Base-by-base conservation (phyloP, 345 rosid species). In the Hibiscus tridactylites region DNA sequence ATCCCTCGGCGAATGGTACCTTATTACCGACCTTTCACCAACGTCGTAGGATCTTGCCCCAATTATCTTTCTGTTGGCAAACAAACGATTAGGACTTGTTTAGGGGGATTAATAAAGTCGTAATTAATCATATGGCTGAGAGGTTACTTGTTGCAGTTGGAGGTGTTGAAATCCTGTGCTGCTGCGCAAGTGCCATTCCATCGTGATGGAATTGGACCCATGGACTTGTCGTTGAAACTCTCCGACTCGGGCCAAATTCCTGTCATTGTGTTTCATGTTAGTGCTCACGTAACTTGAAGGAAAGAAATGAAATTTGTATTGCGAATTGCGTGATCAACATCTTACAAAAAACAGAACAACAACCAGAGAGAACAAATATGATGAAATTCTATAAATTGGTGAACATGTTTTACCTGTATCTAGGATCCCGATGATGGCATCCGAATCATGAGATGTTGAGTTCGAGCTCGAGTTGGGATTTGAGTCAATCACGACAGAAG, bases 241-340 rank as follows among this genome's bases (percentile, higher is more conserved):
- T 83, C 83, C 4, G 97, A 85, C 81, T 93, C 97, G 3, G 97
- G 98, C 96, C 92, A 91, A 62, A 91, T 88, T 10, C 97, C 95
- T 91, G 50, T 29, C 59, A 0, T 59, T 35, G 49, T 33, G 3
- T 35, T 53, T 33, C 49, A 29, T 5, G 59, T 68, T 68, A 50
- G 59, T 29, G 21, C 31, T 65, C 54, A 44, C 53, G 54, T 64
- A 64, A 64, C 21, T 64, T 37, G 8, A 1, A 35, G 9, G 37
- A 9, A 37, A 9, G 10, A 44, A 42, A 6, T 44, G 54, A 44
- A 65, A 65, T 2, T 35, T 46, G 54, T 5, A 5, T 24, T 21
- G 35, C 19, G 0, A 21, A 65, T 65, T 65, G 35, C 37, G 56
- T 65, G 56, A 24, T 66, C 15, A 10, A 19, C 29, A 37, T 19